phyloP scores from a whole-genome alignment of 1,139 yeast species.

The Hyphopichia wangnamkhiaoensis region DNA sequence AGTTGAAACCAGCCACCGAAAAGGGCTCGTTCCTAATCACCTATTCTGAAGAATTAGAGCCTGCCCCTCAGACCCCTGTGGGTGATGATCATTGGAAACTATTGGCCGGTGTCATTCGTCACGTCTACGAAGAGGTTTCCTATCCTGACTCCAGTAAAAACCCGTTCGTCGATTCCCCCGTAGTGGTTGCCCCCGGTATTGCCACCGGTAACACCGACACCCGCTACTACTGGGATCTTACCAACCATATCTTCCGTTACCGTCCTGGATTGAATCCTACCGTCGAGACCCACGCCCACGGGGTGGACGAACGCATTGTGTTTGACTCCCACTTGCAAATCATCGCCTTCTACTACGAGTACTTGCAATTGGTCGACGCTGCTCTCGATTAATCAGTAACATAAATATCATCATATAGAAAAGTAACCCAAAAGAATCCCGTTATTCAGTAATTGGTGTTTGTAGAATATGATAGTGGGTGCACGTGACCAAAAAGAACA shows the following conservation, averaged over 20 bases:
- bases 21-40: conserved; percentile 46
- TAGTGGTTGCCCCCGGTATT: conserved; percentile 31
- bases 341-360: conserved; percentile 61
- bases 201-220: conserved; percentile 41
- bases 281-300: conserved; percentile 41
- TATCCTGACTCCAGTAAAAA: conserved; percentile 17
- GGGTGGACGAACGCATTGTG: conserved; percentile 58
- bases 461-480: too few species aligned
- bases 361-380: conserved; percentile 1
- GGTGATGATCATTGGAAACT: conserved; percentile 50
- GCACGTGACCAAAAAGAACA: neutral
- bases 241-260: conserved; percentile 29
- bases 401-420: neutral
- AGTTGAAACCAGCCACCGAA: conserved; percentile 22
- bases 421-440: neutral
- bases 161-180: conserved; percentile 12
- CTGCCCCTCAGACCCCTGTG: conserved; percentile 58
- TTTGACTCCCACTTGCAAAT: conserved; percentile 56
- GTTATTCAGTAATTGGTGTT: too few species aligned
- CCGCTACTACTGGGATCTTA: conserved; percentile 35
- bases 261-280: conserved; percentile 26
- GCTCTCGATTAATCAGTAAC: neutral
- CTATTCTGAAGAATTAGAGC: conserved; percentile 37
- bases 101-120: conserved; percentile 55
- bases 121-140: conserved; percentile 52